Base-by-base conservation (phyloP, 1,284 basidiomycete genomes). In the Trichosporon asahii region DNA sequence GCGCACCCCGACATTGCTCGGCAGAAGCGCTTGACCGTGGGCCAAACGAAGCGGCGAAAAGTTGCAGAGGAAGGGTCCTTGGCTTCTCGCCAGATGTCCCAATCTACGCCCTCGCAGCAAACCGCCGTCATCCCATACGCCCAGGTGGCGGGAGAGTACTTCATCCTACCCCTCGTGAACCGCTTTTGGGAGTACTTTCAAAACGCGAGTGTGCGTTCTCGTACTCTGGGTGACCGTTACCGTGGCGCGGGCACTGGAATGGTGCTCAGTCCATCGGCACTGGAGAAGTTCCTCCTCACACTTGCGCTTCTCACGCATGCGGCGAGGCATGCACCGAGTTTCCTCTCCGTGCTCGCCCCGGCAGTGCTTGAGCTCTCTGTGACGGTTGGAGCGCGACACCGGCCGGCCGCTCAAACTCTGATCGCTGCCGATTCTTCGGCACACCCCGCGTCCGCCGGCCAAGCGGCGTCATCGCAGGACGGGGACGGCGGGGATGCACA, bases 111-210 rank as follows among this genome's bases (percentile, higher is more conserved):
- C 15, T 14, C 3, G 14, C 67, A 53, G 46, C 72, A 71, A 12
- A 53, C 65, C 2, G 80, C 82, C 0, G 75, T 79, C 8, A 76
- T 82, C 7, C 71, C 80, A 0, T 95, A 91, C 83, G 89, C 88
- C n/a, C 86, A 88, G 61, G 84, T 96, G 29, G 93, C 93, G 0
- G 91, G 91, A 0, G 92, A 94, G 77, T 90, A 84, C 81, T 97
- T 96, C 82, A 87, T 97, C 66, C 88, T 90, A 68, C 96, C 96
- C 0, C 85, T 98, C 35, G 87, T 98, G 79, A 92, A 94, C 76
- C 89, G 90, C 8, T 96, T 98, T 82, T 96, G 94, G 92, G 79
- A 88, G n/a, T 92, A 94, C 82, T 87, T 95, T 57, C 88, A 91
- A 15, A 92, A 95, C 76, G 90, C 92, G 76, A 88, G 91, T 73